These are phyloP conservation scores for Benincasa hispida DNA, from an alignment of 306 rosid species.

Conservation along the genomic window DNA sequence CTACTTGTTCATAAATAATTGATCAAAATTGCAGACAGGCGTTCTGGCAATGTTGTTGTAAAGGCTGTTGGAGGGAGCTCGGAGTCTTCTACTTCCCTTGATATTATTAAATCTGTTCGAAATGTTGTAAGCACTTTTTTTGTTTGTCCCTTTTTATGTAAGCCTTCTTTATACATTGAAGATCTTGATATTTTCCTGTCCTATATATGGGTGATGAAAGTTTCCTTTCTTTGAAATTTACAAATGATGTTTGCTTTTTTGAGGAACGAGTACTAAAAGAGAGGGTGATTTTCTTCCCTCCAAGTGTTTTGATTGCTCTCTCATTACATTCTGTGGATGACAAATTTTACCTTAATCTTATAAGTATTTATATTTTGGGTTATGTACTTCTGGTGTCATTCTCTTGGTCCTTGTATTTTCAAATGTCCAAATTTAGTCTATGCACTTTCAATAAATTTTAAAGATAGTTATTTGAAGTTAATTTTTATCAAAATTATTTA, in stretches of 20 bases:
- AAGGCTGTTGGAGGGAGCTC: slow-evolving; percentile 62
- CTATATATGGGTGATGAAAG: too few relatives aligned
- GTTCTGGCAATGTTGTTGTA: slow-evolving; percentile 24
- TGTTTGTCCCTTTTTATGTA: background rate
- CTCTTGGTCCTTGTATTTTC: too few relatives aligned
- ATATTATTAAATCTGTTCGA: slow-evolving; percentile 55
- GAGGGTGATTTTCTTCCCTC: background rate
- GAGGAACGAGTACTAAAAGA: background rate
- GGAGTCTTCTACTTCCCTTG: slow-evolving; percentile 59
- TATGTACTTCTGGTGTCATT: too few relatives aligned
- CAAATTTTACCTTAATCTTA: background rate
- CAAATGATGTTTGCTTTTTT: background rate
- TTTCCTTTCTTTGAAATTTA: background rate
- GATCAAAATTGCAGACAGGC: slow-evolving; percentile 32
- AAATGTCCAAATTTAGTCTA: too few relatives aligned
- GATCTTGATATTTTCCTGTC: background rate
- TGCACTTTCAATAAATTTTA: too few relatives aligned
- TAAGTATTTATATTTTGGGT: background rate
- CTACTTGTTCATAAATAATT: background rate
- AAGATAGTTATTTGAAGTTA: too few relatives aligned
- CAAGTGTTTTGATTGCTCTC: background rate
- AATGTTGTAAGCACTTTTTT: slow-evolving; percentile 47
- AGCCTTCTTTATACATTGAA: background rate
- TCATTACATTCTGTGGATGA: background rate
- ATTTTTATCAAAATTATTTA: too few relatives aligned